Evolutionary conservation across 352 stramenopile species (phyloP).

Genomic region (Halophytophthora polymorphica): DNA sequence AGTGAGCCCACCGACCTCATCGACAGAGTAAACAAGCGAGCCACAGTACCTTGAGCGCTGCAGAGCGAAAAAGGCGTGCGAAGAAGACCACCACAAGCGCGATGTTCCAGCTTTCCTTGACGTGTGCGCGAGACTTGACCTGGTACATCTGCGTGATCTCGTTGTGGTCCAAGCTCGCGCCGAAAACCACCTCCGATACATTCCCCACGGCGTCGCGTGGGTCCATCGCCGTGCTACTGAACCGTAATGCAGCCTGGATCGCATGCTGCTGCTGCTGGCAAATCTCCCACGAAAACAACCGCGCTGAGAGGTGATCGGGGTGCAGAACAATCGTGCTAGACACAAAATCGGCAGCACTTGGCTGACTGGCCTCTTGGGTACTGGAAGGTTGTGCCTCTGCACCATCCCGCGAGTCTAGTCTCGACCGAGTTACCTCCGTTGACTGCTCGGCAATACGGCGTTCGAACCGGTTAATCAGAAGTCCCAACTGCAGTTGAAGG

Average conservation of each 20-base stretch:
- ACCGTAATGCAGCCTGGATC: slow-evolving; percentile 11
- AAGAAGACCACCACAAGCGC: slow-evolving; percentile 41
- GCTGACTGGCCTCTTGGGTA: background rate
- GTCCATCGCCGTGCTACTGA: slow-evolving; percentile 23
- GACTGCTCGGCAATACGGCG: too few relatives aligned
- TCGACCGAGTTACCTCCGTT: too few relatives aligned
- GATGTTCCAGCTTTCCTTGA: slow-evolving; percentile 32
- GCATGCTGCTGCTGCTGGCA: slow-evolving; percentile 3
- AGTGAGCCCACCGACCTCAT: background rate
- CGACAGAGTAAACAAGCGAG: background rate
- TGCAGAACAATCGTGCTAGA: background rate
- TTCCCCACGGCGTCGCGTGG: slow-evolving; percentile 27
- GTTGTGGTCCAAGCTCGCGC: slow-evolving; percentile 27
- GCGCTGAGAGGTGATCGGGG: slow-evolving; percentile 4
- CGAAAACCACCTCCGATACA: slow-evolving; percentile 32
- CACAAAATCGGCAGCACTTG: background rate
- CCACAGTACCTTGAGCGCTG: slow-evolving; percentile 19
- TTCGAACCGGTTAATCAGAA: too few relatives aligned
- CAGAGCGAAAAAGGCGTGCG: slow-evolving; percentile 28
- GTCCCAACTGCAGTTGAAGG: too few relatives aligned
- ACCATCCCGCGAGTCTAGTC: too few relatives aligned
- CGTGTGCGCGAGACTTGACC: slow-evolving; percentile 15
- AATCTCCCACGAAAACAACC: slow-evolving; percentile 22
- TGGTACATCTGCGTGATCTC: slow-evolving; percentile 30
- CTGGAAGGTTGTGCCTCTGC: too few relatives aligned